phyloP scores from a whole-genome alignment of 345 rosid genomes.

The Eucalyptus urophylla region DNA sequence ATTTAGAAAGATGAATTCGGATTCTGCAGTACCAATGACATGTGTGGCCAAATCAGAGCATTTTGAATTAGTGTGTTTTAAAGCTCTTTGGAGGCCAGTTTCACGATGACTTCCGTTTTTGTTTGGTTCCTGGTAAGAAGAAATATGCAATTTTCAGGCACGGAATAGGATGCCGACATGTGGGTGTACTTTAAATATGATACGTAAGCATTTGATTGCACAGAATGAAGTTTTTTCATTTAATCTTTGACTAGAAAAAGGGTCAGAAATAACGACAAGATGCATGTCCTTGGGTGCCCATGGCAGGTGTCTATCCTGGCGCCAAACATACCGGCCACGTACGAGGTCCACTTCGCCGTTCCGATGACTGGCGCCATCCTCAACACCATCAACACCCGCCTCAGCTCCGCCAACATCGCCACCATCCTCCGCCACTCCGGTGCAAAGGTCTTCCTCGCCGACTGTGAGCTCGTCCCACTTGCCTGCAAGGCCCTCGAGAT shows the following conservation, averaged over 20 bases:
- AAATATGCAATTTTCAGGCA: not conserved
- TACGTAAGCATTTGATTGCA: not conserved
- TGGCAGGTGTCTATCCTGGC: slow-evolving; percentile 59
- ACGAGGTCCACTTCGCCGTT: slow-evolving; percentile 81
- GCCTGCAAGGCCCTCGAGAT: slow-evolving; percentile 34
- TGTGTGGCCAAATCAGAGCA: not conserved
- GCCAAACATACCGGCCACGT: slow-evolving; percentile 67
- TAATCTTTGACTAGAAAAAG: not conserved
- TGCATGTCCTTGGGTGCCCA: not conserved
- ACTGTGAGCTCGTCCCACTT: slow-evolving; percentile 22
- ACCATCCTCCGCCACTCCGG: slow-evolving; percentile 50
- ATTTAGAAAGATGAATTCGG: not conserved
- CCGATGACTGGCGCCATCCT: slow-evolving; percentile 82
- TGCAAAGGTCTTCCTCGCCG: slow-evolving; percentile 52
- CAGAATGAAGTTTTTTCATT: not conserved
- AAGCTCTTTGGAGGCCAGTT: not conserved
- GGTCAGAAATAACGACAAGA: not conserved
- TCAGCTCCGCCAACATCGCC: slow-evolving; percentile 47
- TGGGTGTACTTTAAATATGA: not conserved
- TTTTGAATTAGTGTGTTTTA: not conserved
- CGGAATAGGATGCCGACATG: not conserved
- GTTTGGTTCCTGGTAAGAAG: not conserved
- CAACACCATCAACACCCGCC: slow-evolving; percentile 63
- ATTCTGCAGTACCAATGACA: not conserved
- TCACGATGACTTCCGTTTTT: not conserved